Conservation (phyloP, 2,329 filamentous ascomycete species). For the Claviceps monticola region DNA sequence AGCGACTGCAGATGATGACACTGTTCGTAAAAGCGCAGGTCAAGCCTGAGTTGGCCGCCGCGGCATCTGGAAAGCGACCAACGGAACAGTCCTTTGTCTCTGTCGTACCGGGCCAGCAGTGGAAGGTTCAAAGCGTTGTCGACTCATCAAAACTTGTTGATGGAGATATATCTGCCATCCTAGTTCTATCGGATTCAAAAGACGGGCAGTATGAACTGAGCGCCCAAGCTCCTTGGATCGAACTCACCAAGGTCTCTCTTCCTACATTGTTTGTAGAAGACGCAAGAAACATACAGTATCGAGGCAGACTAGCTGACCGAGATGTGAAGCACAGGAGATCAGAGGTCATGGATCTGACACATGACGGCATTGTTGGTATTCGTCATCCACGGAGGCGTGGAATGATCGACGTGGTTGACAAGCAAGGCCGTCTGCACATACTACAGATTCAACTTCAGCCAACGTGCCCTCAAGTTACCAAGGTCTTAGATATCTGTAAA, state of each 20-base stretch:
- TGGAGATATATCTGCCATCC: slow-evolving; percentile 50
- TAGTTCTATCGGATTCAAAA: slow-evolving; percentile 53
- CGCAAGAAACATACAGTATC: slow-evolving; percentile 43
- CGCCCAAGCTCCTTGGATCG: slow-evolving; percentile 63
- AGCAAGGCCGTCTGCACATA: slow-evolving; percentile 48
- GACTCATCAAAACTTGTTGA: slow-evolving; percentile 62
- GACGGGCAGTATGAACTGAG: slow-evolving; percentile 53
- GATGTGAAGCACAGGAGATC: slow-evolving; percentile 34
- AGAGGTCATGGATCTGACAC: slow-evolving; percentile 30
- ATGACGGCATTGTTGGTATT: slow-evolving; percentile 37
- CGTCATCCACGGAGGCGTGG: slow-evolving; percentile 45
- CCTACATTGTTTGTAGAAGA: slow-evolving; percentile 47
- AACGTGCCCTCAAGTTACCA: slow-evolving; percentile 44
- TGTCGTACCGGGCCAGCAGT: slow-evolving; percentile 30
- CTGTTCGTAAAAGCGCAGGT: slow-evolving; percentile 38
- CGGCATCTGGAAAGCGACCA: slow-evolving; percentile 10
- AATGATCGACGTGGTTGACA: slow-evolving; percentile 52
- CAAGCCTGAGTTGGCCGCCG: slow-evolving; percentile 15
- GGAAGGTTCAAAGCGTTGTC: slow-evolving; percentile 51
- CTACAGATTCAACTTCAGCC: slow-evolving; percentile 56
- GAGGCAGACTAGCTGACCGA: slow-evolving; percentile 35
- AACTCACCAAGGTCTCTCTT: slow-evolving; percentile 51
- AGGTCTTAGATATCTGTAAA: slow-evolving; percentile 46
- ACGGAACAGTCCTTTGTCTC: slow-evolving; percentile 12
- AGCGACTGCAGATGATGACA: slow-evolving; percentile 52